Base-by-base conservation (phyloP, 306 rosid species). In the Boehmeria nivea region DNA sequence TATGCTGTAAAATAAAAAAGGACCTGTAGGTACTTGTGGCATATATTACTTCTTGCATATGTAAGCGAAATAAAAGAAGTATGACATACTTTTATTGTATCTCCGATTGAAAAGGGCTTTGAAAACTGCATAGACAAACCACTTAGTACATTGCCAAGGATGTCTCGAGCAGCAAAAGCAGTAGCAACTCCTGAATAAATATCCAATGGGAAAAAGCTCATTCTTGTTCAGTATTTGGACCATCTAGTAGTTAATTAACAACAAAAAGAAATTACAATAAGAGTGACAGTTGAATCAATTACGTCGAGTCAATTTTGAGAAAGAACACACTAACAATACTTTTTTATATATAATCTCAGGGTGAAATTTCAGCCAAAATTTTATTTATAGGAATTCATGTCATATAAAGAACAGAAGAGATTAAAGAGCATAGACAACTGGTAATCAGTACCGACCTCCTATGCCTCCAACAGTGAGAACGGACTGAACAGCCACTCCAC, bases 401-500 rank as follows among this genome's bases (percentile, higher is more conserved):
- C 28, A 39, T 26, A 31, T 45, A 20, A 25, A 25, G 12, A 38
- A 20, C 55, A 56, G 5, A 11, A 57, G 19, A 17, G 19, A 48
- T 31, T 15, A 39, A 55, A 52, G 16, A 27, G 16, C 27, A 10
- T 10, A 17, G 6, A 28, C n/a, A n/a, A n/a, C n/a, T n/a, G n/a
- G n/a, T 6, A 28, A 63, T 54, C 24, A 37, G n/a, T 39, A 53
- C 60, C 48, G 58, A 87, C 99, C 99, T 82, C 93, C 96, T 49
- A 91, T 83, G 26, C 96, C 99, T 71, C 99, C 99, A 71, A 87
- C 89, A 3, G 95, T 91, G 60, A 87, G 60, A 58, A 91, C 59
- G 67, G 99, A 91, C 23, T 84, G 89, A 75, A 82, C 93, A 48
- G 95, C 93, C 79, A 87, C 93, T 24, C 95, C 96, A 77, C 89